Percentiles rank a stretch among this genome's conserved stretches.
Evolutionary conservation across 495 filamentous ascomycete genomes (phyloP).

Genomic region (Podospora anserina): DNA sequence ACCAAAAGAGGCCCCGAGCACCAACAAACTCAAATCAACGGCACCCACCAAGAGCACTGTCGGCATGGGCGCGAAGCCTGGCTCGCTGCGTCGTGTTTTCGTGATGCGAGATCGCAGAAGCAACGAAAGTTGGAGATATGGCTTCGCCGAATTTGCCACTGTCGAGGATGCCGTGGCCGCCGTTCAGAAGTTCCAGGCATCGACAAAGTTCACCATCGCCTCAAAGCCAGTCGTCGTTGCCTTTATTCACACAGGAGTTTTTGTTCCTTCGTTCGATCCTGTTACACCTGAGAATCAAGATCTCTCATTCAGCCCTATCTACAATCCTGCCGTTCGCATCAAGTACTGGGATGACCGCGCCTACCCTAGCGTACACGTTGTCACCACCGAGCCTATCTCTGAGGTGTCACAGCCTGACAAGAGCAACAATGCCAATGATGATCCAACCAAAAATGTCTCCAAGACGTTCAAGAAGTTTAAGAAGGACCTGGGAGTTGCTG

Average conservation of each 20-base stretch:
- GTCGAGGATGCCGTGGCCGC: conserved; percentile 75
- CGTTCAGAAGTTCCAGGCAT: conserved; percentile 66
- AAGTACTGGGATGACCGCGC: conserved; percentile 84
- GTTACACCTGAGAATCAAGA: conserved; percentile 47
- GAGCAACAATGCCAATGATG: conserved; percentile 31
- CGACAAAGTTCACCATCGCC: conserved; percentile 81
- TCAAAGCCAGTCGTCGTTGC: conserved; percentile 70
- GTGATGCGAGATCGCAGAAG: conserved; percentile 71
- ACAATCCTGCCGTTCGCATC: conserved; percentile 64
- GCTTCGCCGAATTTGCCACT: conserved; percentile 84
- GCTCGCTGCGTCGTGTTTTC: conserved; percentile 72
- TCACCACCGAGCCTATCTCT: conserved; percentile 46
- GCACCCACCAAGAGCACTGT: conserved; percentile 72
- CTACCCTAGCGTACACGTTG: conserved; percentile 64
- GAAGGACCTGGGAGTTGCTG: conserved; percentile 59
- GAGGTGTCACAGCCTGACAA: conserved; percentile 38
- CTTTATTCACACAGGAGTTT: conserved; percentile 85
- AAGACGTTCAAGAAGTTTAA: conserved; percentile 47
- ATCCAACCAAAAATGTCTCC: conserved; percentile 22
- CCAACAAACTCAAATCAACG: conserved; percentile 63
- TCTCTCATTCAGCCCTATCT: conserved; percentile 71
- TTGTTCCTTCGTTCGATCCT: conserved; percentile 68
- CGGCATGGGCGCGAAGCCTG: conserved; percentile 67
- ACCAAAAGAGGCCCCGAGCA: conserved; percentile 36
- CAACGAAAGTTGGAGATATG: conserved; percentile 80